These are phyloP conservation scores for Acanthamoeba quina DNA, from an alignment of 208 protist genomes.

Conservation along the genomic window DNA sequence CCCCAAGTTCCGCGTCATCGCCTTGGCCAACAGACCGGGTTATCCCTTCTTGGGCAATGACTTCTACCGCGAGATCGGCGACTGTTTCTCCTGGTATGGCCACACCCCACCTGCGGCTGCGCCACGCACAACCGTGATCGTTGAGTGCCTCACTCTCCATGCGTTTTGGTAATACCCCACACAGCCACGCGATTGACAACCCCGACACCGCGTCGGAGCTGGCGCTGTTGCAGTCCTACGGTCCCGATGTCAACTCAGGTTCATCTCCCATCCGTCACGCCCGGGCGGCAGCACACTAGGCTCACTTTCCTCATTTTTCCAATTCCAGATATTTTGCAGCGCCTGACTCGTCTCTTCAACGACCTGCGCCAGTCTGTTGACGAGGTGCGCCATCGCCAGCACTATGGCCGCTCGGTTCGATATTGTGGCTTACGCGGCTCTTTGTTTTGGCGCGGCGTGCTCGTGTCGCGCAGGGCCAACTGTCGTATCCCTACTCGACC, in stretches of 20 bases:
- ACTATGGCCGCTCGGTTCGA: neutral
- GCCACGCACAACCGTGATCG: neutral
- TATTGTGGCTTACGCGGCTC: conserved; percentile 38
- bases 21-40: conserved; percentile 88
- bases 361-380: conserved; percentile 23
- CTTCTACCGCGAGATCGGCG: conserved; percentile 95
- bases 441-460: neutral
- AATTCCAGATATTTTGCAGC: conserved; percentile 41
- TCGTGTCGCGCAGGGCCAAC: conserved; percentile 86
- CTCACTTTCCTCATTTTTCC: neutral
- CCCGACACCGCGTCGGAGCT: conserved; percentile 92
- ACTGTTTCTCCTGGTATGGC: conserved; percentile 90
- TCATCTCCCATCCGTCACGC: too few relatives aligned
- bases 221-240: conserved; percentile 79
- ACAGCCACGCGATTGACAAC: conserved; percentile 94
- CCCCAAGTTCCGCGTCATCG: conserved; percentile 87
- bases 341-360: conserved; percentile 58
- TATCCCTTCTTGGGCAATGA: conserved; percentile 97
- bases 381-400: neutral
- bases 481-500: conserved; percentile 88
- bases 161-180: neutral
- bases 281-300: neutral
- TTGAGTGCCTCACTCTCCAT: neutral
- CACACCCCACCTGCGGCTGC: neutral
- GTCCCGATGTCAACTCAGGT: conserved; percentile 72